Evolutionary conservation across 805 yeast genomes (phyloP), one percentile per base, ranked within the genome.

Genomic region (Candida vartiovaarae): DNA sequence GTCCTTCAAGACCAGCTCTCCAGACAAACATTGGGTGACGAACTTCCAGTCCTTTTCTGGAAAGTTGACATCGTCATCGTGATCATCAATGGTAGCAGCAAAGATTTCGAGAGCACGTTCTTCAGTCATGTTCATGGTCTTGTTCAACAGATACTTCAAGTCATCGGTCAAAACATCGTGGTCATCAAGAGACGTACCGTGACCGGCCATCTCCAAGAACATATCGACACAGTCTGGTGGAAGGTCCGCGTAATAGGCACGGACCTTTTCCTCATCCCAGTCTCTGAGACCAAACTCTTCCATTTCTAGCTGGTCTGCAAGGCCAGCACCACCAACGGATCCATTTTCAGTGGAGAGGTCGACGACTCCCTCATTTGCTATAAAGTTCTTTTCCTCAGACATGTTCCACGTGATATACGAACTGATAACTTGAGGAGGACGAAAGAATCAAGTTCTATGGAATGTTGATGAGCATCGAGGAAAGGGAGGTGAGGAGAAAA

Each of bases 11-110:
- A 42, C 48, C 4, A 39, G 8, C 8, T 35, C 36, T 20, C 48
- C 48, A 23, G 31, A 7, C 20, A 34, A 11, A 7, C 38, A 42
- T 9, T 24, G 10, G 30, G 34, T 32, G 40, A 46, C 41, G 31
- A 42, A 46, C 9, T n/a, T 11, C 53, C 50, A 49, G 27, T 49
- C 53, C 5, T 52, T 57, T 3, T 43, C 49, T 9, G 74, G 70
- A 46, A 76, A 65, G 52, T 75, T 75, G 32, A 70, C 68, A 54
- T 78, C 83, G 41, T 65, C 71, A 5, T 51, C 52, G 49, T 75
- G 78, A 15, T 69, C 65, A 1, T 52, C 64, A 4, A 69, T 47
- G 5, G 74, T 69, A 15, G 63, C 60, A 30, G 58, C 53, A 38
- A 78, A 55, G 42, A 43, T 42, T 6, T 32, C 47, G 8, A 50